Evolutionary conservation across 768 basidiomycete species (phyloP), one percentile per base, ranked within the genome.

Genomic region (Rhodotorula diobovata): DNA sequence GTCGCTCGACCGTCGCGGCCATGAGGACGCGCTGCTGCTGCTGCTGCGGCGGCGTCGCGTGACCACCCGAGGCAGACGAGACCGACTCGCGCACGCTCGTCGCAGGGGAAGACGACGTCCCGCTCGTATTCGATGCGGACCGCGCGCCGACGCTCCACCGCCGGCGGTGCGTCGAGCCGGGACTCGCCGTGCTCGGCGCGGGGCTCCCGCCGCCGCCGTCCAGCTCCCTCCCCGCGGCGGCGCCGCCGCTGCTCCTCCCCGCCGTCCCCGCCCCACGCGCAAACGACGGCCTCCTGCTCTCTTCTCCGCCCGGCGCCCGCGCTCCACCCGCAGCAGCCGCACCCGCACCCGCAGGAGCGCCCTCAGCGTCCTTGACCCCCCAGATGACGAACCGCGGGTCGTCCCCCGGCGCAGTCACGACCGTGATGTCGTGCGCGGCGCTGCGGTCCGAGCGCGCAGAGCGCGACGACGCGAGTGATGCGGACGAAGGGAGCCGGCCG

Each of bases 311-410:
- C 25, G 25, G 4, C 25, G 48, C 48, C 23, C 2, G 46, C 25
- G 23, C 23, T 25, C 48, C 23, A 11, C 25, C 11, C 25, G 48
- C 6, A 12, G 23, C 14, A 7, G 23, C 4, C 48, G 25, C 25
- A 2, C 11, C n/a, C 10, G 16, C 30, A 0, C 23, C n/a, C 28
- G 56, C 48, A 12, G 56, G 55, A 32, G 37, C 54, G 23, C 41
- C 18, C 4, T 32, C 14, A 3, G 58, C 10, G 34, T 81, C 76
- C 23, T 84, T 81, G 75, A 87, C 86, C 37, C 90, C 92, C 93
- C 93, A 96, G 15, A 95, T 87, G 48, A 93, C 90, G 78, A 94
- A 94, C 0, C 92, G 86, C 25, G 93, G 91, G 75, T 96, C 93
- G 73, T 93, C 89, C 23, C 88, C 85, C 21, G 71, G 67, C 2